A percentile compares a stretch with the other conserved stretches of the same genome.
Conservation (phyloP, 805 yeast genomes). For the Myxozyma lipomycoides region DNA sequence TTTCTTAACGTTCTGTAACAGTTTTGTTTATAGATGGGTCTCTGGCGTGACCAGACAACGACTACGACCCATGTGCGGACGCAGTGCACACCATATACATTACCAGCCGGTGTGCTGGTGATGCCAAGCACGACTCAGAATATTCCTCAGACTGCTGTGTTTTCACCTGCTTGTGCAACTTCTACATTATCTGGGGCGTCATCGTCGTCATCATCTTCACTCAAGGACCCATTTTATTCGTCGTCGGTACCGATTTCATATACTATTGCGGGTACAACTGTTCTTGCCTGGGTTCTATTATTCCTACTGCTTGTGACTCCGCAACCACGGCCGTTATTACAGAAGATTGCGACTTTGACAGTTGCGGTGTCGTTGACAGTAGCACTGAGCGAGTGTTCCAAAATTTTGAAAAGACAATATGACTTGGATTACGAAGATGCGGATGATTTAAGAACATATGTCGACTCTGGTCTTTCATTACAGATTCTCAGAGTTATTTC, state of each 20-base stretch:
- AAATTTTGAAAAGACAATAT: constrained; percentile 50
- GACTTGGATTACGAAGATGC: constrained; percentile 52
- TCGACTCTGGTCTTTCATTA: constrained; percentile 42
- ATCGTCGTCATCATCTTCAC: constrained; percentile 1
- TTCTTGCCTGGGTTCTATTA: constrained; percentile 66
- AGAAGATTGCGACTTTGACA: constrained; percentile 55
- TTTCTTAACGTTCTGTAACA: no score
- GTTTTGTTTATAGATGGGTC: not conserved
- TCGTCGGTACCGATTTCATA: constrained; percentile 36
- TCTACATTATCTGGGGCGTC: constrained; percentile 1
- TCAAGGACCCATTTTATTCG: constrained; percentile 35
- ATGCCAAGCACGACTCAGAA: constrained; percentile 19
- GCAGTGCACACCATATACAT: constrained; percentile 22
- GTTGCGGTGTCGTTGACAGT: constrained; percentile 55
- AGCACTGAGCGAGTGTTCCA: constrained; percentile 46
- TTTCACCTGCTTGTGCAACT: constrained; percentile 19
- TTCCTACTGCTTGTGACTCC: constrained; percentile 53
- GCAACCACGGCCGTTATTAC: constrained; percentile 54
- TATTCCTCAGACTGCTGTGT: constrained; percentile 17
- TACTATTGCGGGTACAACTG: constrained; percentile 35
- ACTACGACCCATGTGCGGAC: constrained; percentile 1
- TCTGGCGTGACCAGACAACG: constrained; percentile 28
- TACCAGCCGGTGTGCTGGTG: constrained; percentile 25
- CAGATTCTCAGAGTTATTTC: constrained; percentile 43
- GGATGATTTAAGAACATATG: constrained; percentile 38